phyloP scores from a whole-genome alignment of 371 early-diverging fungal genomes.

The Lichtheimia corymbifera region DNA sequence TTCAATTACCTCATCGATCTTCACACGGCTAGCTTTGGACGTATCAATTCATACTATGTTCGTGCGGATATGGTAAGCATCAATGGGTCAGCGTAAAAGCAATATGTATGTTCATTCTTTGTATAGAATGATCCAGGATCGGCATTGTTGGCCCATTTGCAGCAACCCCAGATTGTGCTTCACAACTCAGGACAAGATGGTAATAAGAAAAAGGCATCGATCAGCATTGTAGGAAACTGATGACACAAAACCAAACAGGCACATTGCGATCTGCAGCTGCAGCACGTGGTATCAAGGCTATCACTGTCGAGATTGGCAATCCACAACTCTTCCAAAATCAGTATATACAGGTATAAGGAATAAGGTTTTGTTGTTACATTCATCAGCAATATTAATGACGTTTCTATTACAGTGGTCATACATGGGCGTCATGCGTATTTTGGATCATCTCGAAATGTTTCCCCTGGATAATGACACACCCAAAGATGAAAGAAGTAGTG shows the following conservation, averaged over 20 bases:
- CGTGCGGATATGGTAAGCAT: conserved; percentile 71
- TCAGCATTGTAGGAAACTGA: not conserved
- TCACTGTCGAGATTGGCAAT: conserved; percentile 88
- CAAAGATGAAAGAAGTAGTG: conserved; percentile 10
- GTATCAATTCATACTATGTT: conserved; percentile 88
- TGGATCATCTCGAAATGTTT: conserved; percentile 38
- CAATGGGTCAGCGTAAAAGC: not conserved
- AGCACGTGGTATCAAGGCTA: conserved; percentile 78
- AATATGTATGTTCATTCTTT: not conserved
- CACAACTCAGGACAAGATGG: conserved; percentile 47
- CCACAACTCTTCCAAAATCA: conserved; percentile 76
- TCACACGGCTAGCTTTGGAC: conserved; percentile 87
- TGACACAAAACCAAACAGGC: conserved; percentile 41
- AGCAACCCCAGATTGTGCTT: conserved; percentile 80
- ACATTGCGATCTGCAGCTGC: conserved; percentile 85
- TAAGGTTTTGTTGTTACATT: conserved; percentile 41
- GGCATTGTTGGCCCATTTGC: conserved; percentile 78
- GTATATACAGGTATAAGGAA: conserved; percentile 61
- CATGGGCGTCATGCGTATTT: conserved; percentile 40
- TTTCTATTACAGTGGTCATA: conserved; percentile 29
- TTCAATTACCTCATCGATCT: conserved; percentile 86
- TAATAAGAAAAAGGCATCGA: conserved; percentile 3
- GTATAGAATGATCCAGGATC: conserved; percentile 66
- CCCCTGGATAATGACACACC: conserved; percentile 7
- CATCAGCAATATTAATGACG: not conserved